Conservation (phyloP, 257 asterid genomes). For the Dorcoceras hygrometricum region DNA sequence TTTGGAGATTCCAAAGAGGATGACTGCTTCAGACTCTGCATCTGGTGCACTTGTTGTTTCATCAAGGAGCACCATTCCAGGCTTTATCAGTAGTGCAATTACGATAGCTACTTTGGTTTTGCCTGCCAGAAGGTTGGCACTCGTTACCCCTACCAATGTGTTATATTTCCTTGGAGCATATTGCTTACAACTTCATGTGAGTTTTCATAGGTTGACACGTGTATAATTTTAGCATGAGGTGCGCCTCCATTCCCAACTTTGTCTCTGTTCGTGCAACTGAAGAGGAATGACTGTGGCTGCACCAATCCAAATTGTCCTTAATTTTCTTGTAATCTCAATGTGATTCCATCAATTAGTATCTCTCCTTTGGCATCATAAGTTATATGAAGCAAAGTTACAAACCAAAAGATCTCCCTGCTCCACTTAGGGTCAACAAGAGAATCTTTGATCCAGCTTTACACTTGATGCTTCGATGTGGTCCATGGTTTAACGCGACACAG, state of each 20-base stretch:
- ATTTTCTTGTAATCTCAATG: conserved; percentile 40
- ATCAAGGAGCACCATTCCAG: conserved; percentile 65
- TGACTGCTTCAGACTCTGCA: conserved; percentile 66
- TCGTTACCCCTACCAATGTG: conserved; percentile 75
- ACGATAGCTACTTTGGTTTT: conserved; percentile 75
- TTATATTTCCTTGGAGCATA: conserved; percentile 62
- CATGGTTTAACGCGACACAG: conserved; percentile 65
- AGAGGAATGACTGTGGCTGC: conserved; percentile 77
- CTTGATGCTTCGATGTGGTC: conserved; percentile 37
- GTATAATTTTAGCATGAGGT: conserved; percentile 64
- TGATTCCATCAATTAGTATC: conserved; percentile 53
- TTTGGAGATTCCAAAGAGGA: conserved; percentile 51
- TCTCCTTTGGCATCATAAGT: conserved; percentile 42
- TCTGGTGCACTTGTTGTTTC: conserved; percentile 92
- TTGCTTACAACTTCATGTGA: conserved; percentile 63
- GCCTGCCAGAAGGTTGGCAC: conserved; percentile 85
- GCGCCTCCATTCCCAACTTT: conserved; percentile 68
- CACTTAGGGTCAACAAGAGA: conserved; percentile 79
- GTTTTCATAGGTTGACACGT: conserved; percentile 64
- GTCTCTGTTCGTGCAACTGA: conserved; percentile 67
- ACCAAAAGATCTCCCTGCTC: conserved; percentile 70
- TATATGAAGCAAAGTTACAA: conserved; percentile 70
- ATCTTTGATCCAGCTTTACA: conserved; percentile 62
- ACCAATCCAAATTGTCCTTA: conserved; percentile 66
- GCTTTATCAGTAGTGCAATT: conserved; percentile 61